Evolutionary conservation across 257 asterid genomes (phyloP), one percentile per base, ranked within the genome.

Genomic region (Ilex asprella): DNA sequence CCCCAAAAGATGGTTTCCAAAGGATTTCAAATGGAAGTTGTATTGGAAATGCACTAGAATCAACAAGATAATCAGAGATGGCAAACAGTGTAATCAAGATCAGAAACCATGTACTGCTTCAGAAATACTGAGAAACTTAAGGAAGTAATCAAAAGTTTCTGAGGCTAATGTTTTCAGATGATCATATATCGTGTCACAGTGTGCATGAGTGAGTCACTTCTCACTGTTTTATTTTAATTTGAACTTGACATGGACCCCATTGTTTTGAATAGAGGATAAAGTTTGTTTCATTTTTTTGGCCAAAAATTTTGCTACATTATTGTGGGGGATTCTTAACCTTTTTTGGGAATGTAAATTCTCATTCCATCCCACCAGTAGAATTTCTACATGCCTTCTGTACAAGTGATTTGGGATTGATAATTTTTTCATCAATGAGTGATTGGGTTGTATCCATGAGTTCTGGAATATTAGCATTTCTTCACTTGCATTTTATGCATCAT

Each of bases 21-120:
- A 82, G 80, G 82, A 76, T 81, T 85, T 66, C 82, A 75, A 67
- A 70, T 56, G 76, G 75, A 71, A 73, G 74, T 60, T 60, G 74
- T 76, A 66, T 71, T 76, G 55, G 67, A 69, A 70, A 67, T 61
- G 83, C 81, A 69, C 94, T 84, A 62, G 58, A 66, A 71, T 63
- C 58, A 61, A 65, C 11, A 46, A 65, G 70, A 66, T 64, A 64
- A 50, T 56, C 53, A n/a, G 57, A 71, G 60, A 30, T 70, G 72
- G 67, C 65, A 59, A 71, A 66, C 13, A 64, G 52, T 44, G 58
- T 43, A 65, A 55, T 57, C 68, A 55, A 39, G 56, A 63, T 29
- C 6, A 46, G 55, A 63, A 59, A 70, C 49, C 43, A 55, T 61
- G 60, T 57, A 16, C 44, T 55, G 59, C 41, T 47, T 61, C 55